Evolutionary conservation across 305 asterid species (phyloP).

Genomic region (Coffea humblotiana): DNA sequence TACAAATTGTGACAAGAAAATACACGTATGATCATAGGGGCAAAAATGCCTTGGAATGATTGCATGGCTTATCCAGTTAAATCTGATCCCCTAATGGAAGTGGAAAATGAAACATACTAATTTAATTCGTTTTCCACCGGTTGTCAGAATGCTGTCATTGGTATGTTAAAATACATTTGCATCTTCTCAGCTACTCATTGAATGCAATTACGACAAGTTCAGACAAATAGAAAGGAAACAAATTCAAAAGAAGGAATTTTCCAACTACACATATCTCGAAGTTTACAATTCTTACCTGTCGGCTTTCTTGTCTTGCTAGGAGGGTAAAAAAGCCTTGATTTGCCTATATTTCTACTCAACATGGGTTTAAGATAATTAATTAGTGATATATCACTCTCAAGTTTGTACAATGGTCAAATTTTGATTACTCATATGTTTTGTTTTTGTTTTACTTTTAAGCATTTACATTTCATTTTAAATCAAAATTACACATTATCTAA

Average conservation of each 20-base stretch:
- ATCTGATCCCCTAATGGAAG: neutral
- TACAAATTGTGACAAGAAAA: neutral
- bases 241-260: neutral
- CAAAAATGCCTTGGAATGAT: neutral
- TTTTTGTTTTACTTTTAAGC: neutral
- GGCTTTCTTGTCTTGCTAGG: neutral
- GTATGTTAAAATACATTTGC: neutral
- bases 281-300: neutral
- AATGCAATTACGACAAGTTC: neutral
- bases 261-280: neutral
- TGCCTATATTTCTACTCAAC: neutral
- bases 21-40: neutral
- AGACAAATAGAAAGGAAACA: neutral
- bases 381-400: neutral
- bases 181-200: neutral
- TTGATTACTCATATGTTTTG: neutral
- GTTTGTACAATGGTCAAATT: neutral
- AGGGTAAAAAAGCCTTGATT: neutral
- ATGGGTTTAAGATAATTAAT: neutral
- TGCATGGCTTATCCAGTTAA: neutral
- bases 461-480: neutral
- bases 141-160: neutral
- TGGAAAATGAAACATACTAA: neutral
- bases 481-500: neutral
- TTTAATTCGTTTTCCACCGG: neutral